A percentile compares a stretch with the other conserved stretches of the same genome.
Evolutionary conservation across 177 flowering plant genomes (phyloP).

Genomic region (Vitis hybrid): DNA sequence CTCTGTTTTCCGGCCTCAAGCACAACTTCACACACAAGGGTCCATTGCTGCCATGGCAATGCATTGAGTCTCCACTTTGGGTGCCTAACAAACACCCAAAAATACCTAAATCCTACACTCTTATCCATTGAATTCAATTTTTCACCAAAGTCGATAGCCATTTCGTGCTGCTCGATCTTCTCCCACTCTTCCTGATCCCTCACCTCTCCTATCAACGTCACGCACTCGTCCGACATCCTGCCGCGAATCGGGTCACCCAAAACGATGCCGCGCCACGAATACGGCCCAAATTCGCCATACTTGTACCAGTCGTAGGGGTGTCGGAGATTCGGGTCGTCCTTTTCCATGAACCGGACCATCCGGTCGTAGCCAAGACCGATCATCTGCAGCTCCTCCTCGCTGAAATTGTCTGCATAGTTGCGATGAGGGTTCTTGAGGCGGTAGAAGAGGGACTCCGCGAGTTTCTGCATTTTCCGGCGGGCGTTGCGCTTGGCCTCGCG

Average conservation of each 20-base stretch:
- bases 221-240: constrained; percentile 67
- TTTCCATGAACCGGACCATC: constrained; percentile 86
- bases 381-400: constrained; percentile 75
- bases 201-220: constrained; percentile 62
- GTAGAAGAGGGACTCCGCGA: constrained; percentile 75
- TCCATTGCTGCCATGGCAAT: constrained; percentile 94
- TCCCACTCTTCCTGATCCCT: constrained; percentile 87
- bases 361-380: constrained; percentile 93
- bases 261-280: constrained; percentile 91
- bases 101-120: constrained; percentile 53
- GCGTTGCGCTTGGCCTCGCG: constrained; percentile 62
- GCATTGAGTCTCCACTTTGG: constrained; percentile 79
- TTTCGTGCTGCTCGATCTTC: constrained; percentile 74
- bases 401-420: constrained; percentile 69
- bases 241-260: constrained; percentile 86
- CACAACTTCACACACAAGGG: constrained; percentile 75
- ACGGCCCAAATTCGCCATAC: constrained; percentile 93
- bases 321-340: constrained; percentile 78
- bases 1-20: constrained; percentile 64
- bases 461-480: constrained; percentile 43
- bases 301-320: constrained; percentile 97
- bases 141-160: constrained; percentile 56
- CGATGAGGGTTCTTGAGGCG: constrained; percentile 71
- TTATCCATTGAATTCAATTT: constrained; percentile 52
- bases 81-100: constrained; percentile 90